These are phyloP conservation scores for carrot (Daucus carota) DNA, from an alignment of 129 eudicot species.

Conservation along the genomic window DH1_v3.0 NC_030389.2:44183501-44184000, in stretches of 20 bases:
- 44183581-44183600: slow-evolving; percentile 78
- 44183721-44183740: slow-evolving; percentile 44
- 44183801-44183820: not conserved
- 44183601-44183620: slow-evolving; percentile 88
- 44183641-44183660: slow-evolving; percentile 62
- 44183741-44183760: not conserved
- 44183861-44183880: not conserved
- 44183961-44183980: not conserved
- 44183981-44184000: not conserved
- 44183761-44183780: not conserved
- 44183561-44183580: slow-evolving; percentile 66
- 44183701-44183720: slow-evolving; percentile 62
- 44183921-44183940: not conserved
- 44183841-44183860: not conserved
- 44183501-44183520: slow-evolving; percentile 96
- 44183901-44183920: not conserved
- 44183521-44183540: slow-evolving; percentile 64
- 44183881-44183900: not conserved
- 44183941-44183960: not conserved
- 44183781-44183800: not conserved
- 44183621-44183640: slow-evolving; percentile 71
- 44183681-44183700: slow-evolving; percentile 44
- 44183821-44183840: not conserved
- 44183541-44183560: slow-evolving; percentile 87
- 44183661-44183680: slow-evolving; percentile 57